Evolutionary conservation across 768 basidiomycete species (phyloP).

Genomic region (Phaeotremella skinneri): DNA sequence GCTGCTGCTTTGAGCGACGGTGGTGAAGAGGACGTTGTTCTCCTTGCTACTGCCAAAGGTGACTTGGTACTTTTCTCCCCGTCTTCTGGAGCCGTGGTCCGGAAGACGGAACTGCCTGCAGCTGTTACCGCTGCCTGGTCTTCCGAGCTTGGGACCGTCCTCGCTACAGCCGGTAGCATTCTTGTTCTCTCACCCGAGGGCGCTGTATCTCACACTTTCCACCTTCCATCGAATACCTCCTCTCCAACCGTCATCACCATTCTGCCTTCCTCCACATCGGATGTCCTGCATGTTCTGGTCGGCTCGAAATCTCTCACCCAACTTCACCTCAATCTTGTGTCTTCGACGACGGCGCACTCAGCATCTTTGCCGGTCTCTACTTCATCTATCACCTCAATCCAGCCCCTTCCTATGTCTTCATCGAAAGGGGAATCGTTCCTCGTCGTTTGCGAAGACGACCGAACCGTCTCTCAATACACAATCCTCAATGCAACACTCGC

Average conservation of each 20-base stretch:
- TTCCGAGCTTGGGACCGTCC: conserved; percentile 22
- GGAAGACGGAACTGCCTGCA: conserved; percentile 24
- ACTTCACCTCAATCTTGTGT: conserved; percentile 31
- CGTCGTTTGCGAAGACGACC: conserved; percentile 38
- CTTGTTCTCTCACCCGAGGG: conserved; percentile 26
- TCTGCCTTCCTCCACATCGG: conserved; percentile 27
- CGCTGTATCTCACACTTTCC: conserved; percentile 24
- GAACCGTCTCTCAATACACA: conserved; percentile 45
- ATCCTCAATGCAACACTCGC: conserved; percentile 23
- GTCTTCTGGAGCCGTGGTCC: conserved; percentile 16
- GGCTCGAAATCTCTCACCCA: conserved; percentile 29
- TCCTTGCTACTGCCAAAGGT: conserved; percentile 31
- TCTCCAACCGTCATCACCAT: conserved; percentile 29
- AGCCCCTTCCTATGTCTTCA: conserved; percentile 30
- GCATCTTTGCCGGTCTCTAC: conserved; percentile 40
- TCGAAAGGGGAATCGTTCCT: conserved; percentile 33
- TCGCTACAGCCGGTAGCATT: conserved; percentile 27
- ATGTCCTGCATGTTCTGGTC: conserved; percentile 31
- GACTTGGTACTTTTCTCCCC: conserved; percentile 38
- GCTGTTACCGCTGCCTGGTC: conserved; percentile 32
- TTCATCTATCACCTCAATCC: conserved; percentile 33
- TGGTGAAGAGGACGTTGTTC: conserved; percentile 31
- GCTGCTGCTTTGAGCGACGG: conserved; percentile 8
- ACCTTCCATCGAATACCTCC: conserved; percentile 21
- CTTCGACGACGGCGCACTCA: conserved; percentile 26